A percentile compares a stretch with the other conserved stretches of the same genome.
These are phyloP conservation scores for Petrea volubilis DNA, from an alignment of 257 asterid genomes.

Conservation along the genomic window DNA sequence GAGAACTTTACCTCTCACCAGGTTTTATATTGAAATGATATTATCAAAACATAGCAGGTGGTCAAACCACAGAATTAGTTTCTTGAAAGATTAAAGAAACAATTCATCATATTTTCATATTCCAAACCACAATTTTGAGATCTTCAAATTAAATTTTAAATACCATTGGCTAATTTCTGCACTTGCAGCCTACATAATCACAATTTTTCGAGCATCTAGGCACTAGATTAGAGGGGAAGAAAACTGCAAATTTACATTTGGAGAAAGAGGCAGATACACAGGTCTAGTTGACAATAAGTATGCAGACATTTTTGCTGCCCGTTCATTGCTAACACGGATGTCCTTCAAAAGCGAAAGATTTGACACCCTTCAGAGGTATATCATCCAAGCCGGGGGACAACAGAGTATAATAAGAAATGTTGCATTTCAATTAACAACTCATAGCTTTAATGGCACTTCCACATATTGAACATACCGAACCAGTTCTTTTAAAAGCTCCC, in stretches of 20 bases:
- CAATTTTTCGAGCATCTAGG: too few relatives aligned
- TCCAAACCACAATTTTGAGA: background rate
- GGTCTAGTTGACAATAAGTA: background rate
- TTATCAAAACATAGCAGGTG: background rate
- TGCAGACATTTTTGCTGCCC: background rate
- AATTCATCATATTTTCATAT: background rate
- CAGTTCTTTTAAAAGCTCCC: background rate
- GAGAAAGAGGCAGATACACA: background rate
- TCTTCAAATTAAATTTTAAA: too few relatives aligned
- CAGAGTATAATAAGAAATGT: background rate
- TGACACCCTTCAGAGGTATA: constrained; percentile 2
- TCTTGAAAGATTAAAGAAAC: background rate
- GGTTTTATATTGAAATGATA: background rate
- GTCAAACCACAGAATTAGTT: background rate
- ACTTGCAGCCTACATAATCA: background rate
- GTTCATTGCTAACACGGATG: background rate
- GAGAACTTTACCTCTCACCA: background rate
- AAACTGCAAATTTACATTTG: background rate
- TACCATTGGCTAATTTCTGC: too few relatives aligned
- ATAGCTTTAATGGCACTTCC: background rate
- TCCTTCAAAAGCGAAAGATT: background rate
- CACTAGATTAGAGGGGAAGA: background rate
- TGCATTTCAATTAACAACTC: background rate
- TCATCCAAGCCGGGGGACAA: background rate
- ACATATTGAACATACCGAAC: background rate